Evolutionary conservation across 176 grass and related monocot genomes (phyloP).

Genomic region (Poa annua): DNA sequence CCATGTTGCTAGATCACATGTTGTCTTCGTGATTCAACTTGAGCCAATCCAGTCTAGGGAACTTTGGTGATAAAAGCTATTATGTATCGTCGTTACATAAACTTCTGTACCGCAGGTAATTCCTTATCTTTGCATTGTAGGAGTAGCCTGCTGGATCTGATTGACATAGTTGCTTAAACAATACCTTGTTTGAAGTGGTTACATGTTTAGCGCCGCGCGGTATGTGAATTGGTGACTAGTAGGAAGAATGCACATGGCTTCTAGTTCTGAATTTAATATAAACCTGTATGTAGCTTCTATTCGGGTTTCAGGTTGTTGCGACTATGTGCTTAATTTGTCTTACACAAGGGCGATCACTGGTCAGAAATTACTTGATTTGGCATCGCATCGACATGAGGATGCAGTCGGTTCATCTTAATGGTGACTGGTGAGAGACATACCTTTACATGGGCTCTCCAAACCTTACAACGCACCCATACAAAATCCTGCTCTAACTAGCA

Average conservation of each 20-base stretch:
- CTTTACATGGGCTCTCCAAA: no score
- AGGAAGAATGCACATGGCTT: background rate
- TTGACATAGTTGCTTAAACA: background rate
- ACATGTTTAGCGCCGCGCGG: background rate
- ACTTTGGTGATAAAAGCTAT: background rate
- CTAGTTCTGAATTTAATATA: background rate
- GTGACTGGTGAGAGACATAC: no score
- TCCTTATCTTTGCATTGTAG: background rate
- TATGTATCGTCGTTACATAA: background rate
- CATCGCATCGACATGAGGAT: no score
- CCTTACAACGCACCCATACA: no score
- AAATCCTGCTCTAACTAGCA: no score
- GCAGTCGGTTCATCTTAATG: no score
- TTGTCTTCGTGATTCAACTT: background rate
- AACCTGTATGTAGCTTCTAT: background rate
- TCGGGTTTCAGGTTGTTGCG: background rate
- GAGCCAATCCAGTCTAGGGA: conserved; percentile 4
- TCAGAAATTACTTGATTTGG: no score
- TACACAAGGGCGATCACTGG: no score
- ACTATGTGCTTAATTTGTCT: no score
- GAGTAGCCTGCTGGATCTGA: background rate
- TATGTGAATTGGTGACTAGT: background rate
- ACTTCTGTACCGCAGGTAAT: background rate
- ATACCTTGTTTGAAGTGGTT: background rate
- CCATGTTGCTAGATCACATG: background rate